phyloP scores from a whole-genome alignment of 2,329 filamentous ascomycete genomes.

The Penicillium sp. region DNA sequence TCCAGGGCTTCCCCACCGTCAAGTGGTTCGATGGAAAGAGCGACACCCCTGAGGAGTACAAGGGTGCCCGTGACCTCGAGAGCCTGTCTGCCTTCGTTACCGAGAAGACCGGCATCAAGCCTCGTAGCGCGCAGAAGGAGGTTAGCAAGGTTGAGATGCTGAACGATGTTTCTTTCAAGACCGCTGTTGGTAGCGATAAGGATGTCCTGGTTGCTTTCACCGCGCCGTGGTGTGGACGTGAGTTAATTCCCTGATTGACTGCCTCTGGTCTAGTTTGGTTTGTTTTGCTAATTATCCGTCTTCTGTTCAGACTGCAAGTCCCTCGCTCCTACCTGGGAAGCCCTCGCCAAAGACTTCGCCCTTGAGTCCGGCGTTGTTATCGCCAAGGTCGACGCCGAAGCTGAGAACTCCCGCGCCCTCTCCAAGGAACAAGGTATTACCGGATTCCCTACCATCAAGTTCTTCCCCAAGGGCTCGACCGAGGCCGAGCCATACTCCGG shows the following conservation, averaged over 20 bases:
- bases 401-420: conserved; percentile 75
- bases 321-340: conserved; percentile 88
- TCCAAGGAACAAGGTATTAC: conserved; percentile 73
- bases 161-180: conserved; percentile 74
- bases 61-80: conserved; percentile 81
- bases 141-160: conserved; percentile 76
- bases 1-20: conserved; percentile 93
- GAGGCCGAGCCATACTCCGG: conserved; percentile 70
- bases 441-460: conserved; percentile 97
- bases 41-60: conserved; percentile 80
- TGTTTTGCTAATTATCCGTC: conserved; percentile 6
- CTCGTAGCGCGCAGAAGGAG: conserved; percentile 61
- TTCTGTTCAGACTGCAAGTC: conserved; percentile 80
- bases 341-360: conserved; percentile 75
- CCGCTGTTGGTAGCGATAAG: conserved; percentile 77
- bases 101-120: conserved; percentile 82
- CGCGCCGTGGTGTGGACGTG: conserved; percentile 97
- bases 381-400: conserved; percentile 94
- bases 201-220: conserved; percentile 94
- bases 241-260: conserved; percentile 43
- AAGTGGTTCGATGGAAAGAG: conserved; percentile 98
- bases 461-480: conserved; percentile 82
- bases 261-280: not conserved
- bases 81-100: conserved; percentile 75
- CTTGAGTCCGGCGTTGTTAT: conserved; percentile 76